Conservation (phyloP, 345 rosid genomes). For the Eucalyptus paniculata region DNA sequence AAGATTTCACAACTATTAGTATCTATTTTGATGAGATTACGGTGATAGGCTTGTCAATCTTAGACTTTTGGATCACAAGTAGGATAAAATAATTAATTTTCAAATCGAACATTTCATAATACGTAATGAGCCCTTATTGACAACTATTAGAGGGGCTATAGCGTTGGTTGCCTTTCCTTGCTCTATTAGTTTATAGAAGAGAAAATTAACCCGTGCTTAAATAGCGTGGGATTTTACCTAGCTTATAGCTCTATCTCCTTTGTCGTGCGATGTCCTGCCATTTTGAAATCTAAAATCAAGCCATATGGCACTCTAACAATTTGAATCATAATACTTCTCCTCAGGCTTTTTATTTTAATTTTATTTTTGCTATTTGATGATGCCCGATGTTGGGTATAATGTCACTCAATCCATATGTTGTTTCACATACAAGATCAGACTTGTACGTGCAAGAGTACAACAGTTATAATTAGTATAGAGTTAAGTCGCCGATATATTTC, state of each 20-base stretch:
- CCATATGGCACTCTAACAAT: background rate
- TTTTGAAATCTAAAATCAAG: background rate
- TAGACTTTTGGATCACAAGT: no score
- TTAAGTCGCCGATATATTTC: no score
- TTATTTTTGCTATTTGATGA: background rate
- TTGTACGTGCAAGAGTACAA: no score
- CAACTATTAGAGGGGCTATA: no score
- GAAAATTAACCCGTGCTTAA: background rate
- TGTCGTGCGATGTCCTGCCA: background rate
- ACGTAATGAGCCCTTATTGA: background rate
- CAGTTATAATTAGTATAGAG: no score
- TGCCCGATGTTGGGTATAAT: background rate
- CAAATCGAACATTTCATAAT: fast-evolving
- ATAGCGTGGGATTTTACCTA: background rate
- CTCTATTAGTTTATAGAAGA: no score
- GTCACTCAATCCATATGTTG: background rate
- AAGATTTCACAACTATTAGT: no score
- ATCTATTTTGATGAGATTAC: no score
- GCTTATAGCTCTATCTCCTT: background rate
- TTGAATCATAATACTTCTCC: no score
- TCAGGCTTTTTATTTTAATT: no score
- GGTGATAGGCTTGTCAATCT: no score
- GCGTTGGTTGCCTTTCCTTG: background rate
- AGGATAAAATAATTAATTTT: no score
- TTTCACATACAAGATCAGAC: background rate